Evolutionary conservation across 208 protist genomes (phyloP), one percentile per base, ranked within the genome.

Genomic region (Trypanosoma brucei): DNA sequence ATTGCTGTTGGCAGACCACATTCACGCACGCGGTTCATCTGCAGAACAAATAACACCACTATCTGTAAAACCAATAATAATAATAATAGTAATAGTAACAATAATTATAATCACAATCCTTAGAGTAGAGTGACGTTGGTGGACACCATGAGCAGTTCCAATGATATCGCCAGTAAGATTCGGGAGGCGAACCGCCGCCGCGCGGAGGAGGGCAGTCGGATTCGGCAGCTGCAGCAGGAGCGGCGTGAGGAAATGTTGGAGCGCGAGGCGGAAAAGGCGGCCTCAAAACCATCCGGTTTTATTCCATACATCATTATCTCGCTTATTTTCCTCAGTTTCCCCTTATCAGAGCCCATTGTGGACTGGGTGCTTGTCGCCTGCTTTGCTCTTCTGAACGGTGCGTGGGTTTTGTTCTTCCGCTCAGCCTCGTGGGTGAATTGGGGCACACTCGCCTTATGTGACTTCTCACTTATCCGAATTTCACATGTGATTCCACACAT

Each of bases 271-370:
- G 35, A 70, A 66, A 46, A 59, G 58, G n/a, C 14, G 22, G 39
- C 44, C 55, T 59, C 8, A 64, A 67, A 22, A 45, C 75, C 11
- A 67, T 66, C 40, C 49, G 42, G 59, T 34, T 84, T 83, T 50
- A 72, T 94, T 52, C 72, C 84, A 0, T 86, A 64, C 56, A 92
- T 95, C 49, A 52, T 92, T 34, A 78, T 92, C 48, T 82, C 73
- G 50, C 78, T 95, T 11, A 40, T 95, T 5, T 92, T 92, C 46
- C 61, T 91, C 7, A 92, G 83, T 52, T 78, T 95, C 57, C 88
- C 88, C 1, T 71, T 95, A 22, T 88, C 83, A 0, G 85, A 92
- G 42, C 74, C 63, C 40, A 71, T 75, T 22, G 77, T 95, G 3
- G 85, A 95, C 59, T 95, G 88, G 86, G 55, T 72, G 31, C 45